These are phyloP conservation scores for Eucalyptus virginea DNA, from an alignment of 345 rosid genomes.

Conservation along the genomic window DNA sequence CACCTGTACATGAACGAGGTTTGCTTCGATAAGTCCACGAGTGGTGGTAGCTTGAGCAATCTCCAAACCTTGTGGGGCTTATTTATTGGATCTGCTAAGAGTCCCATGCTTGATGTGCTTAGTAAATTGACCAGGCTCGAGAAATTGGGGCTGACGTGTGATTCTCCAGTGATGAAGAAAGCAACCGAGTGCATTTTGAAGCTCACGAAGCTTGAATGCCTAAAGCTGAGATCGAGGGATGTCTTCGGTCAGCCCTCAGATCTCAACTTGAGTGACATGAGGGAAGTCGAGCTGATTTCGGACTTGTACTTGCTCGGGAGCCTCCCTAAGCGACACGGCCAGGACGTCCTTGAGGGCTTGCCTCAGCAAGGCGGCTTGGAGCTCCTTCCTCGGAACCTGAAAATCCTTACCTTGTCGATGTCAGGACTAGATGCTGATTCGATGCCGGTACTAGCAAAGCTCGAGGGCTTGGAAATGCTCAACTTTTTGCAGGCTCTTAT, in stretches of 20 bases:
- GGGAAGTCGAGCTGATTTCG: accelerated
- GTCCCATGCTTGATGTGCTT: neutral
- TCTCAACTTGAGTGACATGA: too few relatives aligned
- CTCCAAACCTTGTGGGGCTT: conserved; percentile 20
- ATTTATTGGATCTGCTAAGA: neutral
- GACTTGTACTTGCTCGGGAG: too few relatives aligned
- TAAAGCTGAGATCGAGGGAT: conserved; percentile 15
- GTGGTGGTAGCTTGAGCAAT: neutral
- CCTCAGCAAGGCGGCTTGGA: accelerated
- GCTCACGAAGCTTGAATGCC: neutral
- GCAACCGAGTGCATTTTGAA: neutral
- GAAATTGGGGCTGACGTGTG: neutral
- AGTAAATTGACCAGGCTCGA: neutral
- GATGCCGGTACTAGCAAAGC: neutral
- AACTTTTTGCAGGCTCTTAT: conserved; percentile 14
- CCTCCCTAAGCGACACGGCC: too few relatives aligned
- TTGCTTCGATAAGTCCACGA: neutral
- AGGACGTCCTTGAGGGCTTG: too few relatives aligned
- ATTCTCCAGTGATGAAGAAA: neutral
- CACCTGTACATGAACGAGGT: conserved; percentile 9
- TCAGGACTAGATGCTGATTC: conserved; percentile 1
- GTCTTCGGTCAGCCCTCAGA: conserved; percentile 2
- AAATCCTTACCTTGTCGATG: conserved; percentile 19
- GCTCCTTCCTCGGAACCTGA: conserved; percentile 4
- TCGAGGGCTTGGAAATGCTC: conserved; percentile 4